phyloP scores from a whole-genome alignment of 805 yeast species.

The Saturnispora zaruensis region DNA sequence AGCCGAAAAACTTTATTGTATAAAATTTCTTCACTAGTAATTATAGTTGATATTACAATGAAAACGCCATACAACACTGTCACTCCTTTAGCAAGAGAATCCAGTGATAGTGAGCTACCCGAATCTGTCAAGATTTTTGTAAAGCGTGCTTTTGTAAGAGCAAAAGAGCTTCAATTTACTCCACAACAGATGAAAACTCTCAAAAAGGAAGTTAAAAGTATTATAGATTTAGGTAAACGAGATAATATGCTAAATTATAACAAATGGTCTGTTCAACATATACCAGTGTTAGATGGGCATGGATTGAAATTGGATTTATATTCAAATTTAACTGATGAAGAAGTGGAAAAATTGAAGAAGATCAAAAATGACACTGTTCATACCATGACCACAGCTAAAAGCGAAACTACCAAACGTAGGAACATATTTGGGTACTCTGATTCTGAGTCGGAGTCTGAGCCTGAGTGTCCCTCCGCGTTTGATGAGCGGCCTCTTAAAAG shows the following conservation, averaged over 20 bases:
- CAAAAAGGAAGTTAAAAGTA: slow-evolving; percentile 35
- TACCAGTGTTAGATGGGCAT: slow-evolving; percentile 34
- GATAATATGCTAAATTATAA: slow-evolving; percentile 37
- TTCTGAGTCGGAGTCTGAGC: slow-evolving; percentile 12
- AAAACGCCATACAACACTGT: not conserved
- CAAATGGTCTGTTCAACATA: slow-evolving; percentile 44
- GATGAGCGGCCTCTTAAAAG: not conserved
- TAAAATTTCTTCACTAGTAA: not conserved
- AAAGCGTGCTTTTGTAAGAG: slow-evolving; percentile 33
- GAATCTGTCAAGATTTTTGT: slow-evolving; percentile 4
- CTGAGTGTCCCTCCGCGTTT: not conserved
- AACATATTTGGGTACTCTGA: slow-evolving; percentile 18
- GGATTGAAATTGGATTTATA: slow-evolving; percentile 13
- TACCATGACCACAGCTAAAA: not conserved
- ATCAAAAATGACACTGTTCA: not conserved
- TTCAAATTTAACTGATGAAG: not conserved
- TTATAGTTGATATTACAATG: not conserved
- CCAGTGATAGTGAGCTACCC: not conserved
- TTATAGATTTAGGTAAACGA: slow-evolving; percentile 42
- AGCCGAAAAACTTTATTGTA: not conserved
- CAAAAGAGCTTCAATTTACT: slow-evolving; percentile 18
- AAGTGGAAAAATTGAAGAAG: not conserved
- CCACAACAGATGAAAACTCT: slow-evolving; percentile 31
- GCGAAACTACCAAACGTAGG: not conserved
- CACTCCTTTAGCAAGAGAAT: not conserved